Evolutionary conservation across 345 rosid genomes (phyloP), one percentile per base, ranked within the genome.

Genomic region (Bretschneidera sinensis): DNA sequence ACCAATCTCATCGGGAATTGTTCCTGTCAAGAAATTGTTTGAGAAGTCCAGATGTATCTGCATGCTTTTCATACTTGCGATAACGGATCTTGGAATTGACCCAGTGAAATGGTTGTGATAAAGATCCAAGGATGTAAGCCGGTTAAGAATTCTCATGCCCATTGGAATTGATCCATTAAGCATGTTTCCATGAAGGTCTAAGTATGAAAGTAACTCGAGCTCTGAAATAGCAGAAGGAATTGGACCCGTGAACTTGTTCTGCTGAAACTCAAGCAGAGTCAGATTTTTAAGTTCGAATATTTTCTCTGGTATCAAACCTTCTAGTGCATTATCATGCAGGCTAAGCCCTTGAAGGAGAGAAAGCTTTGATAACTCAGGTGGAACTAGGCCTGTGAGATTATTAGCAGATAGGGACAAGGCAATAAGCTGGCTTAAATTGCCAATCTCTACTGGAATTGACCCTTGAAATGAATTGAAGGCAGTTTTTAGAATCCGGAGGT

Each of bases 1-100:
- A 24, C 98, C 98, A n/a, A 91, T 78, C 79, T 86, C 92, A 19
- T 21, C 62, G 6, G 98, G 92, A 25, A 86, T 78, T 51, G 55
- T 35, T 62, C 98, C 98, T 4, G 70, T 62, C 54, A 92, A 59
- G 33, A 71, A 66, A 64, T 92, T 92, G 71, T 79, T 45, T 31
- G 98, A 88, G 20, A 92, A 65, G 81, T 92, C 86, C 50, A 92
- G 81, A 48, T 66, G 72, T 54, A 82, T 59, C 74, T 86, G 91
- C 76, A 88, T 59, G 22, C 52, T 63, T 71, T 65, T 79, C 73
- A 88, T 64, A 7, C 69, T 70, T 45, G 73, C 62, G 21, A 88
- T 5, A 31, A 83, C 58, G 22, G 76, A 50, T 19, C 71, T 48
- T 19, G 91, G 85, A 71, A 88, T 70, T 24, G 72, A 47, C 66